phyloP scores from a whole-genome alignment of 192 early-diverging fungal species.

The Podila minutissima region DNA sequence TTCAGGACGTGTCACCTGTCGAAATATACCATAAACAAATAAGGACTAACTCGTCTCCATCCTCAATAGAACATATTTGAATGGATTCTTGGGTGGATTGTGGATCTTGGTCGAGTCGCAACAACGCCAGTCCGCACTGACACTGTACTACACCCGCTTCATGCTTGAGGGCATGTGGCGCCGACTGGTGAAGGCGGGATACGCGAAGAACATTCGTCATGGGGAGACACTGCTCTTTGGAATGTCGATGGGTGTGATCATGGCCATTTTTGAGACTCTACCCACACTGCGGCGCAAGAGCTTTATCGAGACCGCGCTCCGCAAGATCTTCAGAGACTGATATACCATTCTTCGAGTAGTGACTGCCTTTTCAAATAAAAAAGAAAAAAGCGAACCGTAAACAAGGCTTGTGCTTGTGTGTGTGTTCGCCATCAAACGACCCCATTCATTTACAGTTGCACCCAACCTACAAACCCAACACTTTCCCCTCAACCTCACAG shows the following conservation, averaged over 20 bases:
- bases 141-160: conserved; percentile 40
- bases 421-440: neutral
- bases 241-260: conserved; percentile 16
- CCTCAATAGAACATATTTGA: conserved; percentile 21
- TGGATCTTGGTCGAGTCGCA: conserved; percentile 39
- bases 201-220: conserved; percentile 9
- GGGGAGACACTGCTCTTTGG: conserved; percentile 21
- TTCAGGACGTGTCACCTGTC: too few species aligned
- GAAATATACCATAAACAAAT: too few species aligned
- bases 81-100: conserved; percentile 41
- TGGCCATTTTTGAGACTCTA: conserved; percentile 12
- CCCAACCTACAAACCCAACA: too few species aligned
- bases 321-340: conserved; percentile 13
- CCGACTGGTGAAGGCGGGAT: conserved; percentile 29
- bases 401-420: neutral
- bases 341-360: too few species aligned
- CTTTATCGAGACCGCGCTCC: conserved; percentile 5
- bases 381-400: neutral
- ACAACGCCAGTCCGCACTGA: conserved; percentile 25
- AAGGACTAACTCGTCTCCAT: neutral
- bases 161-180: conserved; percentile 41
- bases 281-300: neutral
- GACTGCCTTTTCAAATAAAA: neutral
- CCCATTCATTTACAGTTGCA: neutral
- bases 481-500: too few species aligned